phyloP scores from a whole-genome alignment of 1,284 basidiomycete genomes.

The Inonotus hispidus region DNA sequence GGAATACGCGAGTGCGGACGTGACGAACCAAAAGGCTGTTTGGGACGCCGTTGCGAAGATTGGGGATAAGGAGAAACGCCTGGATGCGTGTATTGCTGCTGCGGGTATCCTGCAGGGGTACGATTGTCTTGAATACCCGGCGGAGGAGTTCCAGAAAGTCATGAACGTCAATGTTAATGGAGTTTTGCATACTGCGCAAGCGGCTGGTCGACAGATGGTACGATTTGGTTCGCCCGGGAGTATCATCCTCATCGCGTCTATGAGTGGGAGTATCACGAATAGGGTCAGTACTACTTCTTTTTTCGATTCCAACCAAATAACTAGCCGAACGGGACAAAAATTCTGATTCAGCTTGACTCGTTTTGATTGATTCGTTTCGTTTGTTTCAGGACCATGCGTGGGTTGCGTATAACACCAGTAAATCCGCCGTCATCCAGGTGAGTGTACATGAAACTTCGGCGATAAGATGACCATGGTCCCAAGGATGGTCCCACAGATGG shows the following conservation, averaged over 20 bases:
- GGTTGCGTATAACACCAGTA: constrained; percentile 78
- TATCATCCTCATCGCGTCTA: constrained; percentile 80
- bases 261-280: constrained; percentile 84
- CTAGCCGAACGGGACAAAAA: too few species aligned
- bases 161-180: constrained; percentile 74
- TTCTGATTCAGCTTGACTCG: neutral
- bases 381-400: constrained; percentile 56
- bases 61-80: constrained; percentile 54
- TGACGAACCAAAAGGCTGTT: constrained; percentile 48
- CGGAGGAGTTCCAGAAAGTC: constrained; percentile 66
- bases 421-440: constrained; percentile 78
- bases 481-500: constrained; percentile 50
- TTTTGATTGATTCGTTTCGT: neutral
- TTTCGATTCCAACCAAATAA: too few species aligned
- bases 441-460: constrained; percentile 21
- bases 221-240: constrained; percentile 69
- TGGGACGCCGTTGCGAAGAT: constrained; percentile 44
- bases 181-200: constrained; percentile 74
- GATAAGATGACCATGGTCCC: neutral
- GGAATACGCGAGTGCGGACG: constrained; percentile 63
- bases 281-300: constrained; percentile 37
- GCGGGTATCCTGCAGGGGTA: constrained; percentile 69
- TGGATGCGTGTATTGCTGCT: constrained; percentile 73
- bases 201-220: constrained; percentile 71
- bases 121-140: constrained; percentile 67